phyloP scores from a whole-genome alignment of 139 green algal species.

The Auxenochlorella protothecoides region DNA sequence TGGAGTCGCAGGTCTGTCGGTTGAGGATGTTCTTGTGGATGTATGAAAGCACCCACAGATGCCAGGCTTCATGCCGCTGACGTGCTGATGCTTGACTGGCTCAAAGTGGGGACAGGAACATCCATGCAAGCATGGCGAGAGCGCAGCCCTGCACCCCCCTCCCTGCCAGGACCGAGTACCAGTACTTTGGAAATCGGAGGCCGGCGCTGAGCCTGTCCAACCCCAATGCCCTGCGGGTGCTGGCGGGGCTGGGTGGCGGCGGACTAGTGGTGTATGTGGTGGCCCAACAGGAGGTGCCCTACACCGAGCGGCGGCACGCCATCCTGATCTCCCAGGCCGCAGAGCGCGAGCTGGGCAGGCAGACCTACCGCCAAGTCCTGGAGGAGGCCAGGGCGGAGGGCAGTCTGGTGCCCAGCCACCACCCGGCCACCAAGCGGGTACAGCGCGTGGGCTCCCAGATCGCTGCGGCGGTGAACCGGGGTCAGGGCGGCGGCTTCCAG shows the following conservation, averaged over 20 bases:
- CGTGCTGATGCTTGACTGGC: no score
- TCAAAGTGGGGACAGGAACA: no score
- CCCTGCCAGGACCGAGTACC: no score
- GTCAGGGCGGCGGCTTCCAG: conserved; percentile 39
- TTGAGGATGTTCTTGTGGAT: no score
- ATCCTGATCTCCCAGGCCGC: conserved; percentile 24
- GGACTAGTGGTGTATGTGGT: conserved; percentile 17
- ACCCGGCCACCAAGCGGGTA: conserved; percentile 2
- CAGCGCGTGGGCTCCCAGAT: conserved; percentile 12
- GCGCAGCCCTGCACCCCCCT: no score
- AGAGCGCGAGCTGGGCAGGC: conserved; percentile 24
- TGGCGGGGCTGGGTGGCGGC: conserved; percentile 6
- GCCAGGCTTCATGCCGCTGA: no score
- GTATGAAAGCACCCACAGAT: no score
- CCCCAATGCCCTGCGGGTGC: neutral
- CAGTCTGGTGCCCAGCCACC: conserved; percentile 34
- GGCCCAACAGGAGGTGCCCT: conserved; percentile 34
- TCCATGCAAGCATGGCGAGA: no score
- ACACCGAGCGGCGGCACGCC: conserved; percentile 36
- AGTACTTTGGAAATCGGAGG: no score
- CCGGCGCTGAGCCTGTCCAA: neutral
- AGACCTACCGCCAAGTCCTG: conserved; percentile 21
- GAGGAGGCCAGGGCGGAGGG: conserved; percentile 19
- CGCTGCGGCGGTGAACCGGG: conserved; percentile 32
- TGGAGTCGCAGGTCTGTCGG: no score